Percentiles rank a stretch among this genome's conserved stretches.
Evolutionary conservation across 1,284 basidiomycete genomes (phyloP).

Genomic region (Thelephora terrestris): DNA sequence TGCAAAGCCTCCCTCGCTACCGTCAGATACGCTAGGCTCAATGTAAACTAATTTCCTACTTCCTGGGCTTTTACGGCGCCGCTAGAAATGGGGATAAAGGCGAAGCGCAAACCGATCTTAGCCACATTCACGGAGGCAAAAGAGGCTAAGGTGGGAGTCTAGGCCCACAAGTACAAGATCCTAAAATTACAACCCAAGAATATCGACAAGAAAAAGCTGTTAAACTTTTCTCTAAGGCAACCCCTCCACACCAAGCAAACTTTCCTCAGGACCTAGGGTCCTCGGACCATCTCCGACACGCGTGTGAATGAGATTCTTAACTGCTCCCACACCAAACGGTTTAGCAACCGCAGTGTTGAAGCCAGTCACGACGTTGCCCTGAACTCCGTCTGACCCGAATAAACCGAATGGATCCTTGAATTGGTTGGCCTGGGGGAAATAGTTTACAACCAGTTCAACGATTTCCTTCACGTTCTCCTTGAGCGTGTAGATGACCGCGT

Average conservation of each 20-base stretch:
- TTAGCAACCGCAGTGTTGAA: constrained; percentile 77
- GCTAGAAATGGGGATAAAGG: too few species aligned
- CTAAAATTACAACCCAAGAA: neutral
- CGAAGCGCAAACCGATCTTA: too few species aligned
- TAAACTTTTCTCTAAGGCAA: constrained; percentile 27
- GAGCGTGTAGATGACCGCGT: constrained; percentile 93
- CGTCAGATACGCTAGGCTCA: too few species aligned
- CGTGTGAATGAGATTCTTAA: constrained; percentile 87
- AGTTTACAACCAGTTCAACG: constrained; percentile 62
- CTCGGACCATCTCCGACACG: constrained; percentile 87
- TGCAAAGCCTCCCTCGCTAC: too few species aligned
- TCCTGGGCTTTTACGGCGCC: too few species aligned
- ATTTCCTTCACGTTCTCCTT: constrained; percentile 73
- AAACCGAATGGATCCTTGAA: constrained; percentile 73
- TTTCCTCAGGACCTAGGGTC: constrained; percentile 42
- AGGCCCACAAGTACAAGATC: neutral
- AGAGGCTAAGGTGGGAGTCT: constrained; percentile 9
- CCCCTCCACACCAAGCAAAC: constrained; percentile 47
- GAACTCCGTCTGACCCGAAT: constrained; percentile 34
- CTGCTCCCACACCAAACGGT: constrained; percentile 62
- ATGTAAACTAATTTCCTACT: too few species aligned
- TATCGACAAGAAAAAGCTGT: constrained; percentile 13
- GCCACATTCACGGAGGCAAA: too few species aligned
- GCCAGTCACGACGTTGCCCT: constrained; percentile 46
- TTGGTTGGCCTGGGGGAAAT: constrained; percentile 71